phyloP scores from a whole-genome alignment of 169 alveolate genomes.

The Eimeria sp. region DNA sequence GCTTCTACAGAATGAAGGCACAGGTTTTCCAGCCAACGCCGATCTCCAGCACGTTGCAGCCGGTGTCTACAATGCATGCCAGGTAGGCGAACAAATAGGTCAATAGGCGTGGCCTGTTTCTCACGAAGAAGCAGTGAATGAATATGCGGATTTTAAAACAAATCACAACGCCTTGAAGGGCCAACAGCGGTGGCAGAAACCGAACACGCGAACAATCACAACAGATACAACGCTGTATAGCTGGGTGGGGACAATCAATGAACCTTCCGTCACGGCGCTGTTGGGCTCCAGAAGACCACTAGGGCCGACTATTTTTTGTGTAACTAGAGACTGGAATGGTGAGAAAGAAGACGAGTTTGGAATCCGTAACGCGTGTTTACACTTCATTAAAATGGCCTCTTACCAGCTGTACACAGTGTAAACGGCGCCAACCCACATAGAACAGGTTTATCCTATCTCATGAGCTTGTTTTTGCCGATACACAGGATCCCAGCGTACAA shows the following conservation, averaged over 20 bases:
- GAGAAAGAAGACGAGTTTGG: background rate
- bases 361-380: background rate
- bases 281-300: background rate
- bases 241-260: background rate
- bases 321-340: background rate
- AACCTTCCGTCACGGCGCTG: background rate
- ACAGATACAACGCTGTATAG: too few relatives aligned
- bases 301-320: background rate
- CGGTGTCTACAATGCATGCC: background rate
- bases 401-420: background rate
- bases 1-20: background rate
- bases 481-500: background rate
- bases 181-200: too few relatives aligned
- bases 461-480: background rate
- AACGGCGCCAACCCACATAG: background rate
- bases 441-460: background rate
- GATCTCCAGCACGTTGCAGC: background rate
- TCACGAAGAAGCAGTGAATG: background rate
- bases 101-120: background rate
- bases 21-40: background rate
- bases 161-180: background rate
- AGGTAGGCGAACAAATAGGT: background rate
- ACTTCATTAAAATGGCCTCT: background rate
- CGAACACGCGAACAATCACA: too few relatives aligned
- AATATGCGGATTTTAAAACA: background rate